Percentiles rank a stretch among this genome's conserved stretches.
phyloP scores from a whole-genome alignment of 2,329 filamentous ascomycete genomes.

The Zymoseptoria pseudotritici region DNA sequence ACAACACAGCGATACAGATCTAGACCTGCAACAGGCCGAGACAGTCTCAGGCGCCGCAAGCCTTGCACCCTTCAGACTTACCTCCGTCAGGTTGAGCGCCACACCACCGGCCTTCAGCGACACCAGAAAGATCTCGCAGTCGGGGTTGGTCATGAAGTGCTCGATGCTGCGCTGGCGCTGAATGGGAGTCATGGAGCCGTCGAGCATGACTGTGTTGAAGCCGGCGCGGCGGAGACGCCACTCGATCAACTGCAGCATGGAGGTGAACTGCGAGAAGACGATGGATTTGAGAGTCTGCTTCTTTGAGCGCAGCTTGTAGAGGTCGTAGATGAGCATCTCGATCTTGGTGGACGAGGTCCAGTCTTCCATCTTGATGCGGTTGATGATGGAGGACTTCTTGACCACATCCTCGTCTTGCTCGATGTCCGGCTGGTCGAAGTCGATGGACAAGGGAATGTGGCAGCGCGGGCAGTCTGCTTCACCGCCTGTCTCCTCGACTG shows the following conservation, averaged over 20 bases:
- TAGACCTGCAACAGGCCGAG: no score
- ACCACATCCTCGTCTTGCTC: constrained; percentile 80
- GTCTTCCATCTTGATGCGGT: constrained; percentile 96
- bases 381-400: constrained; percentile 96
- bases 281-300: constrained; percentile 94
- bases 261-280: constrained; percentile 95
- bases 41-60: no score
- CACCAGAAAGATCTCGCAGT: constrained; percentile 93
- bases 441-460: constrained; percentile 82
- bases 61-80: no score
- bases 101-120: constrained; percentile 95
- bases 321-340: constrained; percentile 87
- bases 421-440: constrained; percentile 90
- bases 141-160: constrained; percentile 89
- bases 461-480: constrained; percentile 75
- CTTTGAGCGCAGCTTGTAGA: constrained; percentile 84
- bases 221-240: constrained; percentile 95
- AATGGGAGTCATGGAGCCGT: constrained; percentile 91
- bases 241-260: constrained; percentile 93
- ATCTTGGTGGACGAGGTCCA: constrained; percentile 99
- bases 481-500: constrained; percentile 58
- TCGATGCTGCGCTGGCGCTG: constrained; percentile 91
- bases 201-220: constrained; percentile 96
- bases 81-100: constrained; percentile 84
- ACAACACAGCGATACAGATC: no score